Conservation (phyloP, 208 protist genomes). For the Trypanosoma platydactyli region DNA sequence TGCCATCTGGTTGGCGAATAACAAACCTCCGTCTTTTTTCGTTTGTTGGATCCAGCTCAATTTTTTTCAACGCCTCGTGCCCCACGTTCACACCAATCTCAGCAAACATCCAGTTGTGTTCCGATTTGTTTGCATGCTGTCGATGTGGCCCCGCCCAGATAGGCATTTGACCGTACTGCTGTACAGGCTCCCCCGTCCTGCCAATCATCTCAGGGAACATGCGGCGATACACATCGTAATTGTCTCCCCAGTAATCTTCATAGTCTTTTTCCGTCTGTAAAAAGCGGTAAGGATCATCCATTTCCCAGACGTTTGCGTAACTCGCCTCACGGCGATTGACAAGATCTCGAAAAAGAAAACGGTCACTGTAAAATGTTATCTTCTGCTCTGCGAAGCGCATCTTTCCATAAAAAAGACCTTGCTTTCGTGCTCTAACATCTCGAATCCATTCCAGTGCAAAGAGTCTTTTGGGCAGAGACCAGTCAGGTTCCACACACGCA, state of each 20-base stretch:
- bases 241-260: slow-evolving; percentile 94
- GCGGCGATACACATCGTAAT: slow-evolving; percentile 93
- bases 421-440: slow-evolving; percentile 86
- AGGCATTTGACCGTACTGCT: slow-evolving; percentile 93
- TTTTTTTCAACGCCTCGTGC: slow-evolving; percentile 91
- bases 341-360: slow-evolving; percentile 92
- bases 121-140: slow-evolving; percentile 90
- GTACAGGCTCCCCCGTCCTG: slow-evolving; percentile 87
- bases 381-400: slow-evolving; percentile 93
- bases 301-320: slow-evolving; percentile 94
- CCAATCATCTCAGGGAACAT: slow-evolving; percentile 95
- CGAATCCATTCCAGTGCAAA: slow-evolving; percentile 94
- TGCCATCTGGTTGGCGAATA: slow-evolving; percentile 91
- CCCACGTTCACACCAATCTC: slow-evolving; percentile 94
- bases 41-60: slow-evolving; percentile 92
- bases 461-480: slow-evolving; percentile 91
- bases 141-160: slow-evolving; percentile 91
- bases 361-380: slow-evolving; percentile 94
- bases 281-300: slow-evolving; percentile 95
- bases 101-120: slow-evolving; percentile 95
- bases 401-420: slow-evolving; percentile 91
- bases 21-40: slow-evolving; percentile 92
- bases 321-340: slow-evolving; percentile 92
- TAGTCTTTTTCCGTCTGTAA: slow-evolving; percentile 93
- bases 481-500: slow-evolving; percentile 92